Evolutionary conservation across 176 grass and related monocot genomes (phyloP).

Genomic region (Bonia amplexicaulis): DNA sequence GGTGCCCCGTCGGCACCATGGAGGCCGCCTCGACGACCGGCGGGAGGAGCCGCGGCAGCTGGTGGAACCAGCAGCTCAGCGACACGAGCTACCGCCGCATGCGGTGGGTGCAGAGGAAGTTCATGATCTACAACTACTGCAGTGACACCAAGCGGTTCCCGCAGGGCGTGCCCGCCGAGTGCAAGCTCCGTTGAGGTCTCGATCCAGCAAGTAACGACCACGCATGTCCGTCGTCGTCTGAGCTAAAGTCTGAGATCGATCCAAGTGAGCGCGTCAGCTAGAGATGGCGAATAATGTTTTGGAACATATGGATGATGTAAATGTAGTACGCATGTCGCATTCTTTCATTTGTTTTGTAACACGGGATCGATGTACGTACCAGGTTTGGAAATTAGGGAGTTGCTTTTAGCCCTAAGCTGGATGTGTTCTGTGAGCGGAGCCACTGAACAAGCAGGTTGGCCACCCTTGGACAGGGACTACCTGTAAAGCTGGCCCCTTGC

Average conservation of each 20-base stretch:
- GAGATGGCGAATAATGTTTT: not conserved
- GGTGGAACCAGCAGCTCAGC: slow-evolving; percentile 70
- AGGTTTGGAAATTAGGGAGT: not conserved
- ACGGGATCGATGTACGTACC: not conserved
- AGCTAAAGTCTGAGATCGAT: not conserved
- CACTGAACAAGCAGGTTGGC: not conserved
- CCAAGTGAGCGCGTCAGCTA: not conserved
- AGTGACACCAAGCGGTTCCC: slow-evolving; percentile 59
- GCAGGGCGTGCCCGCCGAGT: slow-evolving; percentile 58
- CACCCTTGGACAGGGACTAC: not conserved
- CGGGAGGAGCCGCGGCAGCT: not conserved
- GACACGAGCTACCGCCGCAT: slow-evolving; percentile 44
- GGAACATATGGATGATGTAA: not conserved
- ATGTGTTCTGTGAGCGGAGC: not conserved
- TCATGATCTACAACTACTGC: slow-evolving; percentile 92
- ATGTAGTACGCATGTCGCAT: slow-evolving; percentile 31
- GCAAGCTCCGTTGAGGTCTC: slow-evolving; percentile 46
- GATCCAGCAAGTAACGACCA: not conserved
- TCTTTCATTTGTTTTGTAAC: slow-evolving; percentile 43
- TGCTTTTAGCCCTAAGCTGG: not conserved
- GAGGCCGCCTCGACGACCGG: not conserved
- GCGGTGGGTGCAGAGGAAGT: slow-evolving; percentile 62
- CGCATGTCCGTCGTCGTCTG: not conserved
- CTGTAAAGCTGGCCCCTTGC: not conserved
- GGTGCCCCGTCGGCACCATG: slow-evolving; percentile 31